phyloP scores from a whole-genome alignment of 495 filamentous ascomycete genomes.

The Podospora tetraspora region DNA sequence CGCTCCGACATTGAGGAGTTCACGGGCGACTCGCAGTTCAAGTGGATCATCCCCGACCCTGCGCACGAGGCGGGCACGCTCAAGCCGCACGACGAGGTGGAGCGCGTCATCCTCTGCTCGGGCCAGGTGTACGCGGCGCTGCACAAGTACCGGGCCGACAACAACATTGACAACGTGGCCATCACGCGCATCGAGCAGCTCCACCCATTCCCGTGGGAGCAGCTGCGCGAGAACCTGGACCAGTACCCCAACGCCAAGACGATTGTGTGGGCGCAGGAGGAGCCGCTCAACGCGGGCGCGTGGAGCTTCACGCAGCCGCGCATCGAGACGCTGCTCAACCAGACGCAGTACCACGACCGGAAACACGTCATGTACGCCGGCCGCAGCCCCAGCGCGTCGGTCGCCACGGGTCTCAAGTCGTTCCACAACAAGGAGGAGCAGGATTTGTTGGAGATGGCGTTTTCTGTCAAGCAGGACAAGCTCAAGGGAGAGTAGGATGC shows the following conservation, averaged over 20 bases:
- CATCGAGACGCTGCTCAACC: slow-evolving; percentile 90
- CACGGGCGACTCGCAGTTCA: slow-evolving; percentile 84
- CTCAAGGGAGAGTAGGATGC: slow-evolving; percentile 60
- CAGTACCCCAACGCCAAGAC: slow-evolving; percentile 93
- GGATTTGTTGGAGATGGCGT: slow-evolving; percentile 74
- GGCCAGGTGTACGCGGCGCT: slow-evolving; percentile 92
- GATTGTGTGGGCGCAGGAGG: slow-evolving; percentile 94
- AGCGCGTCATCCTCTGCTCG: slow-evolving; percentile 88
- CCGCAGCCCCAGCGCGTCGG: slow-evolving; percentile 79
- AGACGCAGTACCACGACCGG: slow-evolving; percentile 81
- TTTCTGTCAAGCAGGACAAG: slow-evolving; percentile 58
- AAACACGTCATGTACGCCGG: slow-evolving; percentile 98
- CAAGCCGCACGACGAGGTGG: slow-evolving; percentile 77
- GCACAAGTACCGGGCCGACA: slow-evolving; percentile 79
- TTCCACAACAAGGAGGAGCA: slow-evolving; percentile 90
- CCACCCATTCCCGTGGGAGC: slow-evolving; percentile 97
- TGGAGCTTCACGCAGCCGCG: slow-evolving; percentile 95
- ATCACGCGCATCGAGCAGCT: slow-evolving; percentile 96
- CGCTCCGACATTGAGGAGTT: slow-evolving; percentile 88
- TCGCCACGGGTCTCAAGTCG: slow-evolving; percentile 87
- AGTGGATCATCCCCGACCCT: slow-evolving; percentile 88
- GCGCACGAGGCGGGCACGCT: slow-evolving; percentile 68
- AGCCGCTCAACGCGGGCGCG: slow-evolving; percentile 91
- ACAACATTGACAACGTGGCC: slow-evolving; percentile 79
- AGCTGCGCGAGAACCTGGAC: slow-evolving; percentile 92